Percentiles rank a stretch among this genome's conserved stretches.
Conservation (phyloP, 2,329 filamentous ascomycete genomes). For the Colletotrichum shisoi region DNA sequence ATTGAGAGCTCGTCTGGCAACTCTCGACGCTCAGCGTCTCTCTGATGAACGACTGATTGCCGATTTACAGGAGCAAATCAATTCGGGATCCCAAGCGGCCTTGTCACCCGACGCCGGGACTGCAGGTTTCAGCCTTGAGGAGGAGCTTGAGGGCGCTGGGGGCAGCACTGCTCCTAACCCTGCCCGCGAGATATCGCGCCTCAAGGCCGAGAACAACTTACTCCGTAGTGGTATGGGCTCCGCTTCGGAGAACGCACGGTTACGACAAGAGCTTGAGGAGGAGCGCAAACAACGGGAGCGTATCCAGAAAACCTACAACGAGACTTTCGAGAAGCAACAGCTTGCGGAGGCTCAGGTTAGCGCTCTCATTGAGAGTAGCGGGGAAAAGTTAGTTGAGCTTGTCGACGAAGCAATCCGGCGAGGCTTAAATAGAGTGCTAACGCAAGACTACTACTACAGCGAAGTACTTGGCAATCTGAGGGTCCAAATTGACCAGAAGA, state of each 20-base stretch:
- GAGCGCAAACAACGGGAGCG: slow-evolving; percentile 59
- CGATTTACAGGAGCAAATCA: slow-evolving; percentile 68
- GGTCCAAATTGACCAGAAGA: slow-evolving; percentile 58
- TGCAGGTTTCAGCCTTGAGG: slow-evolving; percentile 61
- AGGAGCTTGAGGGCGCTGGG: slow-evolving; percentile 64
- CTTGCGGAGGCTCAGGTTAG: slow-evolving; percentile 66
- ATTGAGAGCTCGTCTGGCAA: slow-evolving; percentile 50
- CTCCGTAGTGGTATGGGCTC: slow-evolving; percentile 63
- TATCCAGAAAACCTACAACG: slow-evolving; percentile 64
- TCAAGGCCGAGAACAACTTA: slow-evolving; percentile 69
- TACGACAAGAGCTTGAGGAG: slow-evolving; percentile 66
- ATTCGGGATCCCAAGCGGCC: slow-evolving; percentile 44
- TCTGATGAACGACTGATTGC: slow-evolving; percentile 63
- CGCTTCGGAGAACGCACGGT: slow-evolving; percentile 61
- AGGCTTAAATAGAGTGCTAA: slow-evolving; percentile 51
- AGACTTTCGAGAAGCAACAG: slow-evolving; percentile 66
- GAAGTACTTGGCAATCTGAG: slow-evolving; percentile 61
- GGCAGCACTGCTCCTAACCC: slow-evolving; percentile 53
- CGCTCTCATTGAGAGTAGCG: slow-evolving; percentile 58
- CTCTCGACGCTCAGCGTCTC: slow-evolving; percentile 54
- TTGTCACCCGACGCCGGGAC: slow-evolving; percentile 41
- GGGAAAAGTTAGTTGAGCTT: slow-evolving; percentile 62
- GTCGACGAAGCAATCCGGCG: slow-evolving; percentile 40
- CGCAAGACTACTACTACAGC: slow-evolving; percentile 58
- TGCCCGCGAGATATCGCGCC: slow-evolving; percentile 62